Evolutionary conservation across 192 early-diverging fungal species (phyloP), one percentile per base, ranked within the genome.

Genomic region (Umbelopsis vinacea): DNA sequence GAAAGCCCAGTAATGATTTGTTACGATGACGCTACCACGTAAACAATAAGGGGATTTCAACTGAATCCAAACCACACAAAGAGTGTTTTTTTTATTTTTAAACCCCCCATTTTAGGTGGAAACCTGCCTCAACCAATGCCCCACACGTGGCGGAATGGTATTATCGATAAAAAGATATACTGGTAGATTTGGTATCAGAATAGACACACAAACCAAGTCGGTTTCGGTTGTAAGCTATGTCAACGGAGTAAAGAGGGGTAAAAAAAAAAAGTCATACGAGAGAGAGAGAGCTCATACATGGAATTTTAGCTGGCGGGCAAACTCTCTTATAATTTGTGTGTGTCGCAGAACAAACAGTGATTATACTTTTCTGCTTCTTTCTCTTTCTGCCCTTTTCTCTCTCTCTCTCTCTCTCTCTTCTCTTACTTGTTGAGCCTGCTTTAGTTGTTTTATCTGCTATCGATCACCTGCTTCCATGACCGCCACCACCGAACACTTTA

Each of bases 401-500:
- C 71, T 60, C 23, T 40, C 66, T 8, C 19, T 52, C 47, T 50
- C 8, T 12, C 46, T 35, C 24, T 50, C 26, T 1, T 17, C 21
- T 63, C 40, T 55, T 12, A 26, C 12, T 53, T 24, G 26, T 26
- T 54, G 24, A 6, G 22, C n/a, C 52, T 40, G 38, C 38, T n/a
- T n/a, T n/a, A n/a, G 38, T 6, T 8, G 38, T 8, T 40, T 40
- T 40, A n/a, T n/a, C n/a, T n/a, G n/a, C n/a, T n/a, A n/a, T n/a
- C n/a, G n/a, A n/a, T n/a, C n/a, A n/a, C n/a, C n/a, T n/a, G n/a
- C n/a, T n/a, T n/a, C 37, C 70, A 63, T 47, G 48, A 24, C 67
- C 70, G 71, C 57, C 70, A 71, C 60, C 53, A 43, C 53, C 22
- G 37, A 71, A 68, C 70, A 60, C 71, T 74, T 68, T 66, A 66